A percentile compares a stretch with the other conserved stretches of the same genome.
Evolutionary conservation across 2,329 filamentous ascomycete species (phyloP).

Genomic region (Aspergillus quadricinctus): DNA sequence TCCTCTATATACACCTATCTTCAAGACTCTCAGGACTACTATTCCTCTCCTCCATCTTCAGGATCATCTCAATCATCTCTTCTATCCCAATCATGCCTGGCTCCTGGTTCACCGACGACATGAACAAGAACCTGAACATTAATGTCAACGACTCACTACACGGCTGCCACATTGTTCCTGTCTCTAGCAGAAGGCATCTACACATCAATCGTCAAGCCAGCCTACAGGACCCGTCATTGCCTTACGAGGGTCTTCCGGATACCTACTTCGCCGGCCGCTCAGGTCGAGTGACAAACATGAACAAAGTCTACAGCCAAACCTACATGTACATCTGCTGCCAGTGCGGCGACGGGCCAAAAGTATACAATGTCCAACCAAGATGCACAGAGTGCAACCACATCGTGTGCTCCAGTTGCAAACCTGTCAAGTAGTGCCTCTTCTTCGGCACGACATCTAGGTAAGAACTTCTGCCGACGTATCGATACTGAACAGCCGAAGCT

Average conservation of each 20-base stretch:
- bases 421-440: slow-evolving; percentile 22
- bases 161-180: background rate
- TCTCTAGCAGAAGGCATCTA: background rate
- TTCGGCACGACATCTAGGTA: slow-evolving; percentile 3
- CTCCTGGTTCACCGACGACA: background rate
- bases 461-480: slow-evolving; percentile 7
- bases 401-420: slow-evolving; percentile 25
- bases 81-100: background rate
- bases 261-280: background rate
- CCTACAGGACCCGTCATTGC: background rate
- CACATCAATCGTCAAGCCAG: background rate
- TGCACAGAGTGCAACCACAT: slow-evolving; percentile 33
- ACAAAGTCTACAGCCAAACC: slow-evolving; percentile 10
- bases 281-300: background rate
- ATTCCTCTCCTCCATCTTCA: background rate
- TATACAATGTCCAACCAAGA: slow-evolving; percentile 28
- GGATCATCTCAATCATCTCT: background rate
- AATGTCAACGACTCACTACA: background rate
- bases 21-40: background rate
- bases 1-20: background rate
- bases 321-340: slow-evolving; percentile 37
- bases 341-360: slow-evolving; percentile 38
- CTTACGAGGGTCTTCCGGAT: background rate
- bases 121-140: background rate
- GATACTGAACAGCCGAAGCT: slow-evolving; percentile 1